phyloP scores from a whole-genome alignment of 345 rosid genomes.

The Linum tenue region DNA sequence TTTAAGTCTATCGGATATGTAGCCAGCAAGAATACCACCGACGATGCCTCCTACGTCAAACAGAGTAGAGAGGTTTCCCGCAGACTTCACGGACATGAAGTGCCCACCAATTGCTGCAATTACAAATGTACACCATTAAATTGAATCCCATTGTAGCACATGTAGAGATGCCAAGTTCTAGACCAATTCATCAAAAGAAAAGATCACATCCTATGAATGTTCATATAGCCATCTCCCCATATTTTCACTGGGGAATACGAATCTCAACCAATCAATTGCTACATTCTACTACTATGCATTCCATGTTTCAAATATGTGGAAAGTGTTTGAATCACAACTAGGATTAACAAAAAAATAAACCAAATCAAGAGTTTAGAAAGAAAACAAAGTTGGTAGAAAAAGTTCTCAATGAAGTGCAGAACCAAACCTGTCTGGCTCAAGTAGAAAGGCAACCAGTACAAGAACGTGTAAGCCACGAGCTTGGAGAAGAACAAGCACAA shows the following conservation, averaged over 20 bases:
- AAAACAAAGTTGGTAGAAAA: too few species aligned
- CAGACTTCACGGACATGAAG: slow-evolving; percentile 58
- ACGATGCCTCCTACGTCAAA: slow-evolving; percentile 92
- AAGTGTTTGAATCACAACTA: too few species aligned
- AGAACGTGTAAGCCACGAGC: slow-evolving; percentile 90
- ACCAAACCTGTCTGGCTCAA: slow-evolving; percentile 74
- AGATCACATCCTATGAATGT: not conserved
- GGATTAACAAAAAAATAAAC: too few species aligned
- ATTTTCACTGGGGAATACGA: too few species aligned
- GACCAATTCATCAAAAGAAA: not conserved
- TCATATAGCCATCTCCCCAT: too few species aligned
- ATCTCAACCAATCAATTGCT: too few species aligned
- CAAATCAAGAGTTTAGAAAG: too few species aligned
- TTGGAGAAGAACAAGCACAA: slow-evolving; percentile 89
- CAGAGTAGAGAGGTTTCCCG: slow-evolving; percentile 79
- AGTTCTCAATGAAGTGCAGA: too few species aligned
- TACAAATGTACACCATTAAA: not conserved
- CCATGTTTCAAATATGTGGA: too few species aligned
- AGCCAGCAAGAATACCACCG: slow-evolving; percentile 92
- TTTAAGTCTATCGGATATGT: slow-evolving; percentile 64
- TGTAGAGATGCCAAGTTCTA: not conserved
- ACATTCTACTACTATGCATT: too few species aligned
- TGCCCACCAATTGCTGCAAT: slow-evolving; percentile 69
- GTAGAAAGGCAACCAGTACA: slow-evolving; percentile 97
- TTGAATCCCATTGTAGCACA: too few species aligned